phyloP scores from a whole-genome alignment of 2,329 filamentous ascomycete species.

The Penicillium decumbens region DNA sequence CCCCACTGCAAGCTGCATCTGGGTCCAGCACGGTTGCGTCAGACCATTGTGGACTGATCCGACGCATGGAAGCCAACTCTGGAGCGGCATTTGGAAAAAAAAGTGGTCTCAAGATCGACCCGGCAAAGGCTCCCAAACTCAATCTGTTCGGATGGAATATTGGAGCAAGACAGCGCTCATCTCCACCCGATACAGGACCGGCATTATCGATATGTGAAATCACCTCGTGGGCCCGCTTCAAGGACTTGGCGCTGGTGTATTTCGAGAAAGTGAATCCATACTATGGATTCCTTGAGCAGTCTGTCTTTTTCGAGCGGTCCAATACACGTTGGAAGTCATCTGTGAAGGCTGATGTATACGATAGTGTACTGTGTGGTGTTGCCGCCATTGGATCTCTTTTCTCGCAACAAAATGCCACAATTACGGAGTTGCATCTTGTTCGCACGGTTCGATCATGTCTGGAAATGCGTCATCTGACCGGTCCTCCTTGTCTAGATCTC shows the following conservation, averaged over 20 bases:
- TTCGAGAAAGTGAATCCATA: conserved; percentile 50
- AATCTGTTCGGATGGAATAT: conserved; percentile 55
- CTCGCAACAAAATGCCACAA: conserved; percentile 41
- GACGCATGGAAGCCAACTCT: conserved; percentile 50
- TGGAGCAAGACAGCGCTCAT: conserved; percentile 25
- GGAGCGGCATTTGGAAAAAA: conserved; percentile 51
- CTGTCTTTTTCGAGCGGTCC: conserved; percentile 19
- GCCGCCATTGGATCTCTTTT: conserved; percentile 52
- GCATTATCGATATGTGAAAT: conserved; percentile 42
- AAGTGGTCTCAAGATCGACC: conserved; percentile 51
- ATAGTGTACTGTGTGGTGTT: conserved; percentile 50
- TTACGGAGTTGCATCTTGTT: conserved; percentile 46
- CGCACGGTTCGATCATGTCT: conserved; percentile 44
- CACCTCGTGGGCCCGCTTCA: conserved; percentile 46
- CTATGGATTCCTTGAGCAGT: conserved; percentile 48
- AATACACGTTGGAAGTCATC: conserved; percentile 21
- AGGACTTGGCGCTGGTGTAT: conserved; percentile 43
- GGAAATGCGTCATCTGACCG: conserved; percentile 30
- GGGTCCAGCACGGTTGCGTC: background rate
- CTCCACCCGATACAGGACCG: conserved; percentile 3
- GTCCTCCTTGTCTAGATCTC: conserved; percentile 24
- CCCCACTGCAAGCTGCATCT: conserved; percentile 1
- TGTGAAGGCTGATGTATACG: conserved; percentile 32
- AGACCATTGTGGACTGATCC: conserved; percentile 24
- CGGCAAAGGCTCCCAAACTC: conserved; percentile 49